phyloP scores from a whole-genome alignment of 2,329 filamentous ascomycete species.

The Moelleriella libera region DNA sequence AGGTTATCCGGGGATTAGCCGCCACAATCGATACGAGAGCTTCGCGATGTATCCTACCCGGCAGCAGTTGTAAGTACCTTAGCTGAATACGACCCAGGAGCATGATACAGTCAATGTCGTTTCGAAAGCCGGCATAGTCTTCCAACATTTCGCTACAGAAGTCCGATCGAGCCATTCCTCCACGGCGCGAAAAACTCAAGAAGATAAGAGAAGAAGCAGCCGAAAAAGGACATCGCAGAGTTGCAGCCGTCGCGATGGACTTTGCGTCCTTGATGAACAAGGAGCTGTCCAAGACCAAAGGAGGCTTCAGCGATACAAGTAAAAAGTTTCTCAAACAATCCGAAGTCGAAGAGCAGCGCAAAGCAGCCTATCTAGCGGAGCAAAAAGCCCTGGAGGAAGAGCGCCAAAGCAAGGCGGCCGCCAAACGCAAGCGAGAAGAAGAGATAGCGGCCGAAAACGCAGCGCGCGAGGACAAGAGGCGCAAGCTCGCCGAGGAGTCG shows the following conservation, averaged over 20 bases:
- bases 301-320: slow-evolving; percentile 22
- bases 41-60: neutral
- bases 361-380: slow-evolving; percentile 67
- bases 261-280: slow-evolving; percentile 89
- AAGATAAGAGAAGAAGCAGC: neutral
- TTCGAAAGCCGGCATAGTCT: too few relatives aligned
- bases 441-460: slow-evolving; percentile 59
- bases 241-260: slow-evolving; percentile 51
- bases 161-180: neutral
- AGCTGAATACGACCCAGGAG: too few relatives aligned
- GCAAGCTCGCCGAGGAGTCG: slow-evolving; percentile 69
- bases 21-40: slow-evolving; percentile 13
- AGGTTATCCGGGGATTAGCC: slow-evolving; percentile 13
- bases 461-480: slow-evolving; percentile 68
- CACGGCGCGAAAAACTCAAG: neutral
- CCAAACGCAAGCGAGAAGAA: slow-evolving; percentile 83
- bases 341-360: slow-evolving; percentile 71
- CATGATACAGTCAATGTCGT: too few relatives aligned
- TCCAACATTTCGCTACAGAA: too few relatives aligned
- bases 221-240: neutral
- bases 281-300: slow-evolving; percentile 73
- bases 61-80: too few relatives aligned
- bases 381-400: slow-evolving; percentile 62
- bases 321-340: slow-evolving; percentile 78
- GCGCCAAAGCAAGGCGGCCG: slow-evolving; percentile 52